phyloP scores from a whole-genome alignment of 805 yeast genomes.

The Starmerella bacillaris region DNA sequence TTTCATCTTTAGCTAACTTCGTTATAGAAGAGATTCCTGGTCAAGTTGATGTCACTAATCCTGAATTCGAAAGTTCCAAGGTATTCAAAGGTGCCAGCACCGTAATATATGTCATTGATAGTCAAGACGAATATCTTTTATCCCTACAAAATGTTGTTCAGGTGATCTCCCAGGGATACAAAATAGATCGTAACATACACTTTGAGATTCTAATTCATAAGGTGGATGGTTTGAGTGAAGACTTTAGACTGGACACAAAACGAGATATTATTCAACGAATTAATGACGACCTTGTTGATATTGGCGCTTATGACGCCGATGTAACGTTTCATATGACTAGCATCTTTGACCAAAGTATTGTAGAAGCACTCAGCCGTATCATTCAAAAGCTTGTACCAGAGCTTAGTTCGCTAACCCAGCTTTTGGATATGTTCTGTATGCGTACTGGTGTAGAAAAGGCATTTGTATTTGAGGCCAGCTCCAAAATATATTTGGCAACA shows the following conservation, averaged over 20 bases:
- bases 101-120: constrained; percentile 81
- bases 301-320: constrained; percentile 80
- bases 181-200: constrained; percentile 66
- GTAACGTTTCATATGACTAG: constrained; percentile 82
- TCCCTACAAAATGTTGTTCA: constrained; percentile 77
- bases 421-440: constrained; percentile 74
- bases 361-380: constrained; percentile 86
- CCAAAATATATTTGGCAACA: constrained; percentile 88
- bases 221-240: constrained; percentile 88
- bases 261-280: constrained; percentile 92
- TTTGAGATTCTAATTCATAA: constrained; percentile 89
- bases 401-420: constrained; percentile 67
- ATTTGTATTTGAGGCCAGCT: constrained; percentile 75
- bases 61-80: constrained; percentile 51
- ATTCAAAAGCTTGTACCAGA: constrained; percentile 84
- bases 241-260: constrained; percentile 83
- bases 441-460: constrained; percentile 86
- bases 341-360: constrained; percentile 86
- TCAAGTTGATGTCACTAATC: constrained; percentile 75
- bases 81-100: constrained; percentile 74
- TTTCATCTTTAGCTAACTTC: constrained; percentile 66
- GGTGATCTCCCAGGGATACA: constrained; percentile 73
- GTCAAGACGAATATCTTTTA: constrained; percentile 85
- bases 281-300: constrained; percentile 77
- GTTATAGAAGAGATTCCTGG: constrained; percentile 92